Evolutionary conservation across 805 yeast genomes (phyloP), one percentile per base, ranked within the genome.

Genomic region (Saturnispora diversa): DNA sequence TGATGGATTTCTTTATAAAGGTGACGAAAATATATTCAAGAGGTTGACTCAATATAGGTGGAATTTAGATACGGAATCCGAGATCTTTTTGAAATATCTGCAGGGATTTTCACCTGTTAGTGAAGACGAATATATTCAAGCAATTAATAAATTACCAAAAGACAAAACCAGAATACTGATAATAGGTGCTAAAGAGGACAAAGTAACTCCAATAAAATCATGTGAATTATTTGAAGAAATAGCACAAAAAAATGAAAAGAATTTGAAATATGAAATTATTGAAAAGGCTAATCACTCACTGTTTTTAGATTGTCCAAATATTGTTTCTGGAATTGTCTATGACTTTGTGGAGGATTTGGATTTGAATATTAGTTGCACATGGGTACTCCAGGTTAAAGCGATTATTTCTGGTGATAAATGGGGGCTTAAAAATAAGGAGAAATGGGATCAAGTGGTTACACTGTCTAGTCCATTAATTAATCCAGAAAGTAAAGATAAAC

Each of bases 391-490:
- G 46, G 66, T 75, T 13, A 73, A 76, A 50, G 83, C 83, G 2
- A 69, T 74, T 39, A 68, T 75, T 11, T 70, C 75, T 20, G 82
- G 81, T 2, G 82, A 75, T 50, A 82, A 83, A 58, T 83, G 90
- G 90, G 84, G 86, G 17, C 59, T 83, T 47, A 82, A 82, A 57
- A 83, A 82, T 52, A 83, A 80, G 53, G 69, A 65, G 45, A 83
- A 82, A 55, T 83, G 92, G 90, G 66, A 69, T 53, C 62, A 68
- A 25, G 65, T 77, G 6, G 65, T 66, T 33, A 64, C 77, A 1
- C 64, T 82, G 0, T 74, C 81, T 0, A 47, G 59, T 44, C 67
- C 64, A 35, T 60, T 75, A 13, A 44, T 57, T 19, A 60, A 51
- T 43, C 58, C 58, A 3, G 49, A 49, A 3, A 48, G 47, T 39